Conservation (phyloP, 1,284 basidiomycete species). For the Moniliella sp. region DNA sequence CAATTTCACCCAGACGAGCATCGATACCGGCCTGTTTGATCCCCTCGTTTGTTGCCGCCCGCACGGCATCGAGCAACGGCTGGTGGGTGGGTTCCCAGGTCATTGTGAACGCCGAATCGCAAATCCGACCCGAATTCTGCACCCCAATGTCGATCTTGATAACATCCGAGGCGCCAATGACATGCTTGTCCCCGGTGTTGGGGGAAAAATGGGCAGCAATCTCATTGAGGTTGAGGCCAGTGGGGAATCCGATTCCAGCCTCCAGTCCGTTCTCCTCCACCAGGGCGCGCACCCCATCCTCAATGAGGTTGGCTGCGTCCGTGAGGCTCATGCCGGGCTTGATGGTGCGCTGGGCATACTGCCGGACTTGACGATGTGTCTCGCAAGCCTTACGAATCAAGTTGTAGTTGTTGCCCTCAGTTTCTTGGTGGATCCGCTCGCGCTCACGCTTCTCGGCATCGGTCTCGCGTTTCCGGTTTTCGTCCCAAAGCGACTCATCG, state of each 20-base stretch:
- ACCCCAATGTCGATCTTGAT: slow-evolving; percentile 94
- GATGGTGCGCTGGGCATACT: slow-evolving; percentile 58
- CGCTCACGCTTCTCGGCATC: slow-evolving; percentile 70
- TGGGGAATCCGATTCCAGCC: slow-evolving; percentile 82
- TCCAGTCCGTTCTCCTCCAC: slow-evolving; percentile 66
- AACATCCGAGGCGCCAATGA: slow-evolving; percentile 66
- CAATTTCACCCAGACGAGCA: slow-evolving; percentile 75
- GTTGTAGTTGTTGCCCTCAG: slow-evolving; percentile 47
- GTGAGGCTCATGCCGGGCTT: slow-evolving; percentile 83
- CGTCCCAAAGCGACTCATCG: slow-evolving; percentile 41
- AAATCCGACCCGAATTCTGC: slow-evolving; percentile 78
- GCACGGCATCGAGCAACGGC: slow-evolving; percentile 67
- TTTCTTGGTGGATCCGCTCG: slow-evolving; percentile 41
- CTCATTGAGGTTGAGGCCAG: slow-evolving; percentile 76
- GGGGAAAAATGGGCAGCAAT: slow-evolving; percentile 93
- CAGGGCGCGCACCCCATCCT: slow-evolving; percentile 51
- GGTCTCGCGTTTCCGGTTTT: slow-evolving; percentile 49
- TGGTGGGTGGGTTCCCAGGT: slow-evolving; percentile 72
- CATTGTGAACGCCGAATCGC: slow-evolving; percentile 87
- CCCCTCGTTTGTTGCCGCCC: slow-evolving; percentile 83
- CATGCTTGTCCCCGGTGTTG: slow-evolving; percentile 79
- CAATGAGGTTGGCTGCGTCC: slow-evolving; percentile 79
- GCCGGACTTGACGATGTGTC: slow-evolving; percentile 70
- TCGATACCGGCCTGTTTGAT: slow-evolving; percentile 60
- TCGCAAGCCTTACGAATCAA: slow-evolving; percentile 75